Base-by-base conservation (phyloP, 2,329 filamentous ascomycete genomes). In the Scytalidium lignicola region DNA sequence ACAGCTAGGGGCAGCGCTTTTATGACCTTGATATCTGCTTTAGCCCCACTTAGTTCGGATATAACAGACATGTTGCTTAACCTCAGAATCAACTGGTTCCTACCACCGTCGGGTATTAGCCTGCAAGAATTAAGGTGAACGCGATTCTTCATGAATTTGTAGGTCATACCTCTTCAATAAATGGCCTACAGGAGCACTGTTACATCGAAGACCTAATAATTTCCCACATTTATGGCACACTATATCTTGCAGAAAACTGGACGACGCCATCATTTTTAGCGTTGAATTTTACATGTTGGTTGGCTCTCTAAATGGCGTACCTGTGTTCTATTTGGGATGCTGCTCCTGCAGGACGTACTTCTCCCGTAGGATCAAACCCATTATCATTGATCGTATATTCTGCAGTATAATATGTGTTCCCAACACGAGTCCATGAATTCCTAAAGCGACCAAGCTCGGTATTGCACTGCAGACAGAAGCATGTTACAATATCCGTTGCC, bases 391-490 rank as follows among this genome's bases (percentile, higher is more conserved):
- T 51, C 23, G 53, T 46, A 48, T 60, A 52, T 15, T 58, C 51
- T 21, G 63, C 62, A 28, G 54, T 61, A 39, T 54, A 59, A 47
- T 65, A 64, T 8, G 52, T 59, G 40, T 59, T 65, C 12, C 64
- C 63, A 39, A 65, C 61, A 4, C 51, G 54, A 51, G 57, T 58
- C 62, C 63, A 66, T 1, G 54, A 53, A 43, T 65, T 66, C 22
- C 51, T 47, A 41, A 62, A 64, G 32, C 50, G 51, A 1, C 57
- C 62, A 18, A 65, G 39, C 26, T 60, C 54, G 8, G 48, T 44
- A 12, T 56, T 52, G 48, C 64, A 66, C 19, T 59, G 54, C 18
- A 51, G 41, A 46, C 64, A 66, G 28, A 50, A 60, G 43, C 55
- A 59, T 19, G 54, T 50, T 17, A 64, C 52, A 10, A 46, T 46